Conservation (phyloP, 75 land plant genomes). For the Pseudotsuga menziesii region DNA sequence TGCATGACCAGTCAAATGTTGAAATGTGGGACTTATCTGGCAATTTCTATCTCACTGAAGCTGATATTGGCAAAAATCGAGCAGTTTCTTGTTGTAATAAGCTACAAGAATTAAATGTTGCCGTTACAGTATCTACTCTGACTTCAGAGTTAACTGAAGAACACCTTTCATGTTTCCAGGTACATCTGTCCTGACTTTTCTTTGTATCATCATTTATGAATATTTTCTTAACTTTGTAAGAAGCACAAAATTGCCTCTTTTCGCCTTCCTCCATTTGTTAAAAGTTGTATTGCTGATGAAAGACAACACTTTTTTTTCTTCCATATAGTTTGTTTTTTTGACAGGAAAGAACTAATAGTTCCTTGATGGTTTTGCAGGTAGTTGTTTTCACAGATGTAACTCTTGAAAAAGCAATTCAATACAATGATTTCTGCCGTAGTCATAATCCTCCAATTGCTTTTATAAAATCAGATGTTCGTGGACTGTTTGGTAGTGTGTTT, state of each 20-base stretch:
- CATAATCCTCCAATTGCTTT: slow-evolving; percentile 87
- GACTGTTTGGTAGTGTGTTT: slow-evolving; percentile 86
- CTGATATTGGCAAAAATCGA: slow-evolving; percentile 71
- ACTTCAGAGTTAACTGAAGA: slow-evolving; percentile 44
- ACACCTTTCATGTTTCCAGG: slow-evolving; percentile 59
- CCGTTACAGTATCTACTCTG: slow-evolving; percentile 42
- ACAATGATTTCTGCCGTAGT: slow-evolving; percentile 68
- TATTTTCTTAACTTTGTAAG: background rate
- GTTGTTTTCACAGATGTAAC: slow-evolving; percentile 74
- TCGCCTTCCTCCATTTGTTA: background rate
- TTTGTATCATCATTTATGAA: background rate
- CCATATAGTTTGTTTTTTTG: too few species aligned
- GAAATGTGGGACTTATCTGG: slow-evolving; percentile 78
- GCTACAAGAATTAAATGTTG: slow-evolving; percentile 62
- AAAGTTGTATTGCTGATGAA: too few species aligned
- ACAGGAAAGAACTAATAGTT: too few species aligned
- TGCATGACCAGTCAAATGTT: slow-evolving; percentile 64
- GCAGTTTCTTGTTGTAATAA: slow-evolving; percentile 64
- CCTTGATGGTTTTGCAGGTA: slow-evolving; percentile 16
- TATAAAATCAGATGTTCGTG: slow-evolving; percentile 79
- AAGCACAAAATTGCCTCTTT: background rate
- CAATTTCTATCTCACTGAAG: slow-evolving; percentile 66
- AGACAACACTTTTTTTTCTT: too few species aligned
- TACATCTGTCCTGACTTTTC: background rate
- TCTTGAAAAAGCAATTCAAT: slow-evolving; percentile 64